These are phyloP conservation scores for Truncatella angustata DNA, from an alignment of 2,329 filamentous ascomycete genomes.

Conservation along the genomic window DNA sequence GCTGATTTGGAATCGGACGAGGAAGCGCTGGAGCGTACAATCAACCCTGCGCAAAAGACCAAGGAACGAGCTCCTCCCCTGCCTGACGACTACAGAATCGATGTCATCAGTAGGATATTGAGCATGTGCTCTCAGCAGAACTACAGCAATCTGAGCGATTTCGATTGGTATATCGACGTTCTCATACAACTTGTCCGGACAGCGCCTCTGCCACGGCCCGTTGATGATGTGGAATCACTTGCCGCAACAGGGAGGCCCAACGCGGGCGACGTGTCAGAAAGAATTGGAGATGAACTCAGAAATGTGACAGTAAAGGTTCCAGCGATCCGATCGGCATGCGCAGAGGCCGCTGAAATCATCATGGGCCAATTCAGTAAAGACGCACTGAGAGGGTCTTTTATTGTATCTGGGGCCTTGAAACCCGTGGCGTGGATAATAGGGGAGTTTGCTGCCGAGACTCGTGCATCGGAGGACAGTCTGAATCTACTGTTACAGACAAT, in stretches of 20 bases:
- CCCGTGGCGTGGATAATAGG: conserved; percentile 83
- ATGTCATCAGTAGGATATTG: conserved; percentile 79
- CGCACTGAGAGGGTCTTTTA: conserved; percentile 52
- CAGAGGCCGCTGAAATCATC: conserved; percentile 79
- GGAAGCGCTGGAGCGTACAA: conserved; percentile 44
- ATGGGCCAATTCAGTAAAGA: conserved; percentile 56
- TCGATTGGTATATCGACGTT: conserved; percentile 96
- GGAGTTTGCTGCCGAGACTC: conserved; percentile 76
- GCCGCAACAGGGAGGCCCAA: conserved; percentile 26
- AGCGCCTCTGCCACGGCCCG: conserved; percentile 49
- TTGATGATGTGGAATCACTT: conserved; percentile 31
- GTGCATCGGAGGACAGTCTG: conserved; percentile 69
- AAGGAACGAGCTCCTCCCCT: conserved; percentile 56
- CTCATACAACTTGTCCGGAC: conserved; percentile 80
- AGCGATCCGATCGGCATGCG: conserved; percentile 75
- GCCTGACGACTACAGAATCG: conserved; percentile 81
- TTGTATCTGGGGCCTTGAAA: conserved; percentile 65
- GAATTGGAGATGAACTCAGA: conserved; percentile 80
- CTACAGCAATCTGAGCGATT: conserved; percentile 82
- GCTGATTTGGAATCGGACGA: conserved; percentile 48
- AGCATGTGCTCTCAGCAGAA: conserved; percentile 89
- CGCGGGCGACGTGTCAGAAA: conserved; percentile 57
- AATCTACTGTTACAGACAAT: conserved; percentile 69
- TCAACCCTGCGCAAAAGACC: conserved; percentile 28
- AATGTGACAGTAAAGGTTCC: conserved; percentile 91